A percentile compares a stretch with the other conserved stretches of the same genome.
Conservation (phyloP, 2,329 filamentous ascomycete genomes). For the Claviceps purpurea region DNA sequence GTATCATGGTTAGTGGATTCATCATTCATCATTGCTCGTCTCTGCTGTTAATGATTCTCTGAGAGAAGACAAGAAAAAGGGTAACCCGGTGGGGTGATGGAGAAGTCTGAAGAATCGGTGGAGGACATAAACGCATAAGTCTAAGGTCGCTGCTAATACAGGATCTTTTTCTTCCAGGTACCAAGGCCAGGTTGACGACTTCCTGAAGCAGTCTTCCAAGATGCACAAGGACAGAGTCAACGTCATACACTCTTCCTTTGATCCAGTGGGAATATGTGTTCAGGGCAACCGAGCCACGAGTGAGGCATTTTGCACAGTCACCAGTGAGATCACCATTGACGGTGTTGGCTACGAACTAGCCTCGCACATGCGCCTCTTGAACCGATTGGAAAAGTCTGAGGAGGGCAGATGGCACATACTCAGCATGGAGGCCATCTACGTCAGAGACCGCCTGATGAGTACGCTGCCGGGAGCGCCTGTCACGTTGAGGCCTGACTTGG, state of each 20-base stretch:
- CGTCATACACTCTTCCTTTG: neutral
- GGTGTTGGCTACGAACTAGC: neutral
- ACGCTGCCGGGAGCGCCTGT: neutral
- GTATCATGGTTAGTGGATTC: neutral
- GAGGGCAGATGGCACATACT: neutral
- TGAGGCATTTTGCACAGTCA: neutral
- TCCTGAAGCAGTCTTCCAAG: neutral
- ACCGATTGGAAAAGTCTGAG: neutral
- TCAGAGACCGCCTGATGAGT: neutral
- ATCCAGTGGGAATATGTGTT: neutral
- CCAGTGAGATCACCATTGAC: neutral
- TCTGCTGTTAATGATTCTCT: no score
- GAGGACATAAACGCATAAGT: no score
- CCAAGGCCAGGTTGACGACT: neutral
- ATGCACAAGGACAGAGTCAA: neutral
- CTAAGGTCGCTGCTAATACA: no score
- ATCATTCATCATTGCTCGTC: no score
- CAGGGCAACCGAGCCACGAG: neutral
- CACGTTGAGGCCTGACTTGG: neutral
- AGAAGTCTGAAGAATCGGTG: fast-evolving
- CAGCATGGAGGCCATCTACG: neutral
- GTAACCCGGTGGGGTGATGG: no score
- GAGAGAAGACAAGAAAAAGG: no score
- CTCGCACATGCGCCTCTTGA: neutral
- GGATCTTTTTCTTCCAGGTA: neutral